Conservation (phyloP, 192 early-diverging fungal genomes). For the Umbelopsis sp. region DNA sequence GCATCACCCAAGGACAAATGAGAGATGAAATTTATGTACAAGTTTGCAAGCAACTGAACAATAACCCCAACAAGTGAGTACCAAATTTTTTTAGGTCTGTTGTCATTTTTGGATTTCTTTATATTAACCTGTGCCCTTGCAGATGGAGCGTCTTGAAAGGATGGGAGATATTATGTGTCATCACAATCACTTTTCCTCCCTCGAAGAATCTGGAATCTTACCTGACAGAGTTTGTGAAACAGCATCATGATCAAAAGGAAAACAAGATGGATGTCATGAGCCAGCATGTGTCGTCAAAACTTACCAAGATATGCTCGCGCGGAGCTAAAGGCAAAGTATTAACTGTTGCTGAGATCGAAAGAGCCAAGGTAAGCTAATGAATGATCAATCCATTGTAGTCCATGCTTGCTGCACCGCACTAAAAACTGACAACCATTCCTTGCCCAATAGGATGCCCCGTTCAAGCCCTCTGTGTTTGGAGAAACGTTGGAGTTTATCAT, state of each 20-base stretch:
- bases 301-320: constrained; percentile 71
- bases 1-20: constrained; percentile 72
- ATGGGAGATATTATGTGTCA: constrained; percentile 83
- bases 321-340: constrained; percentile 82
- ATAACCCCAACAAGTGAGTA: constrained; percentile 69
- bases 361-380: constrained; percentile 45
- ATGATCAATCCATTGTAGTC: too few relatives aligned
- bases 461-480: constrained; percentile 87
- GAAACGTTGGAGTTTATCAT: constrained; percentile 88
- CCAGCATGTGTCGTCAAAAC: constrained; percentile 51
- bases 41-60: constrained; percentile 84
- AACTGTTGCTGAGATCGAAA: constrained; percentile 68
- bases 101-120: too few relatives aligned
- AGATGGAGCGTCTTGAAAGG: constrained; percentile 74
- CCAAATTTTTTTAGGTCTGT: neutral
- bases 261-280: constrained; percentile 55
- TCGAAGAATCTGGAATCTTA: constrained; percentile 88
- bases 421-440: neutral
- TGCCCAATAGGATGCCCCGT: constrained; percentile 69
- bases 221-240: constrained; percentile 74
- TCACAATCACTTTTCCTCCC: constrained; percentile 87
- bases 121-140: neutral
- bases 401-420: neutral
- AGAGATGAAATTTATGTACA: constrained; percentile 96
- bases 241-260: constrained; percentile 55